phyloP scores from a whole-genome alignment of 2,329 filamentous ascomycete genomes.

The Fusarium oligoseptatum region DNA sequence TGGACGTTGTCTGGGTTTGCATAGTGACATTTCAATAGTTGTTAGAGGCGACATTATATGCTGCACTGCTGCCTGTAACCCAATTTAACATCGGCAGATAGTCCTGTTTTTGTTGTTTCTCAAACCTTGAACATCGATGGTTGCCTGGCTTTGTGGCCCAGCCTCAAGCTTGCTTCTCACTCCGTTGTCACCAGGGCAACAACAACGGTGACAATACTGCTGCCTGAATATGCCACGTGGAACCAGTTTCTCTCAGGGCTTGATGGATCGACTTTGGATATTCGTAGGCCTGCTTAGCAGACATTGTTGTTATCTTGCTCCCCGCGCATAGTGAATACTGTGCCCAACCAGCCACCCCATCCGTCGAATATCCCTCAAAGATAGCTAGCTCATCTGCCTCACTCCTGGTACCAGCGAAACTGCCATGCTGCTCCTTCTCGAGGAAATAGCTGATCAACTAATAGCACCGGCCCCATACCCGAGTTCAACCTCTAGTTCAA shows the following conservation, averaged over 20 bases:
- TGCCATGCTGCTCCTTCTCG: neutral
- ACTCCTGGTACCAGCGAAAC: neutral
- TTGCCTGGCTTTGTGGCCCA: neutral
- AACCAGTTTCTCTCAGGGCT: neutral
- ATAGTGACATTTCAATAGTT: neutral
- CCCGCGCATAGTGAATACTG: neutral
- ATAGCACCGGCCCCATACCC: neutral
- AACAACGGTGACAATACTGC: neutral
- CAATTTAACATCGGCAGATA: neutral
- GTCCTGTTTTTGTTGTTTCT: neutral
- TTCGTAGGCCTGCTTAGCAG: neutral
- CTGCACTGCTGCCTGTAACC: neutral
- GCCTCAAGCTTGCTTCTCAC: neutral
- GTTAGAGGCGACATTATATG: neutral
- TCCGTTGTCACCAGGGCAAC: neutral
- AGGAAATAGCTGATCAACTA: neutral
- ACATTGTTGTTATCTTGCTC: neutral
- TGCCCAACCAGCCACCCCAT: neutral
- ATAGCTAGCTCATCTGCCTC: neutral
- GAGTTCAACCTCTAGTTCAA: neutral
- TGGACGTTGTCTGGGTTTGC: neutral
- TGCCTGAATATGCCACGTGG: neutral
- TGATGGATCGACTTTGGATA: neutral
- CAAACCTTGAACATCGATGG: neutral
- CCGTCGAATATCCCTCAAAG: neutral